Evolutionary conservation across 495 filamentous ascomycete species (phyloP), one percentile per base, ranked within the genome.

Genomic region (Podospora comata): DNA sequence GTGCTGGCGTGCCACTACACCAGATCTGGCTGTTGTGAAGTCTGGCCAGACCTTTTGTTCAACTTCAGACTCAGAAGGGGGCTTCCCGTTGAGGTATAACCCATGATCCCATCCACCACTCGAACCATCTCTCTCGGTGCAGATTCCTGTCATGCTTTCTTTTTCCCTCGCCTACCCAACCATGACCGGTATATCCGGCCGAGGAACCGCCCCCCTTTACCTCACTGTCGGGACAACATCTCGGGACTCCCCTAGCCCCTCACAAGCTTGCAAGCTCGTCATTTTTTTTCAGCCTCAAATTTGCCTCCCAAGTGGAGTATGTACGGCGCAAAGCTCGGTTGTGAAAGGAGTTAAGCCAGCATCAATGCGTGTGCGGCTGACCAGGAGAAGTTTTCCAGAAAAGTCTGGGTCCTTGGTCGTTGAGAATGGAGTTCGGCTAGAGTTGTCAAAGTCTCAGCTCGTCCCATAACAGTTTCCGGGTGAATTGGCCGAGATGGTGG

Each of bases 311-410:
- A 0, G 30, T 32, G 30, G 30, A 32, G 30, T 32, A 32, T 3
- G 4, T 32, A 32, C 30, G 30, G 30, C 30, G 30, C 30, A 7
- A 32, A 32, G 30, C 30, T 32, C 30, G 30, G 30, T 7, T 32
- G 30, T 32, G 23, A 23, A 23, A 23, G 23, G 23, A 23, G 23
- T 23, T 23, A 23, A 23, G 23, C 23, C 1, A 23, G 23, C 23
- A 23, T 23, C 23, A 23, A 23, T 23, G 23, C 23, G 23, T 19
- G 55, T 19, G 23, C 55, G 55, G 55, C 55, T 58, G 55, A 26
- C 23, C 55, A 58, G 55, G 4, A 19, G 55, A 58, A 58, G 55
- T 58, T 58, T 58, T 58, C 55, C 23, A 58, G 55, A 58, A 58
- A 2, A 16, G 39, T 48, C 39, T 48, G 39, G 39, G 9, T 13